A percentile compares a stretch with the other conserved stretches of the same genome.
These are phyloP conservation scores for Colletotrichum noveboracense DNA, from an alignment of 2,329 filamentous ascomycete genomes.

Conservation along the genomic window DNA sequence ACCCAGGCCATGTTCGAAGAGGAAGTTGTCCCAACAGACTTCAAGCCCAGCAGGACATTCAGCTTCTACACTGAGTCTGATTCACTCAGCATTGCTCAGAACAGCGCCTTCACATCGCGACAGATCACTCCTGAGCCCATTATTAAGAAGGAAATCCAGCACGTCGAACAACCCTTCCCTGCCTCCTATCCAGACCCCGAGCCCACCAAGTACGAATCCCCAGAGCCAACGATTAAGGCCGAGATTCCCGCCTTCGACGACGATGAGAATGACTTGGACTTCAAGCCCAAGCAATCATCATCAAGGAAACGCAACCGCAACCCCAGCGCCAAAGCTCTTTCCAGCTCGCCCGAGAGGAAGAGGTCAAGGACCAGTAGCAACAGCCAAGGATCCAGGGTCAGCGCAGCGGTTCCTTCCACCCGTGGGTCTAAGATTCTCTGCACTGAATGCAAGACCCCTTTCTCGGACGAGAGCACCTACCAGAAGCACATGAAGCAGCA, in stretches of 20 bases:
- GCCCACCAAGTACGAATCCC: conserved; percentile 21
- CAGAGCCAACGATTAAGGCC: conserved; percentile 15
- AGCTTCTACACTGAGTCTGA: conserved; percentile 13
- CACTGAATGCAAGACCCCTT: conserved; percentile 41
- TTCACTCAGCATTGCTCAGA: neutral
- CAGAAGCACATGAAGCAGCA: conserved; percentile 56
- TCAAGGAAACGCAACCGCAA: conserved; percentile 18
- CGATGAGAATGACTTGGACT: conserved; percentile 10
- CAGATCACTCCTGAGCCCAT: neutral
- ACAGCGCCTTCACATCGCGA: neutral
- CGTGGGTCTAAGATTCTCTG: conserved; percentile 32
- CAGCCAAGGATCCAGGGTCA: neutral
- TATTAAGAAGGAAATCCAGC: conserved; percentile 8
- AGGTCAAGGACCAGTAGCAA: neutral
- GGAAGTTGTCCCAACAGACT: neutral
- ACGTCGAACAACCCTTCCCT: neutral
- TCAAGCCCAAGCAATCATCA: neutral
- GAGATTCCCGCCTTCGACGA: neutral
- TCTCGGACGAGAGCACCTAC: conserved; percentile 50
- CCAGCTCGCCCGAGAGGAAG: neutral
- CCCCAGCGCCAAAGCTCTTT: neutral
- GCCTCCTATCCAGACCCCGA: conserved; percentile 8
- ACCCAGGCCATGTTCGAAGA: conserved; percentile 13
- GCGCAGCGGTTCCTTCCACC: neutral
- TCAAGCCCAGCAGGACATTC: neutral